Evolutionary conservation across 1,284 basidiomycete genomes (phyloP).

Genomic region (Boletus sp.): DNA sequence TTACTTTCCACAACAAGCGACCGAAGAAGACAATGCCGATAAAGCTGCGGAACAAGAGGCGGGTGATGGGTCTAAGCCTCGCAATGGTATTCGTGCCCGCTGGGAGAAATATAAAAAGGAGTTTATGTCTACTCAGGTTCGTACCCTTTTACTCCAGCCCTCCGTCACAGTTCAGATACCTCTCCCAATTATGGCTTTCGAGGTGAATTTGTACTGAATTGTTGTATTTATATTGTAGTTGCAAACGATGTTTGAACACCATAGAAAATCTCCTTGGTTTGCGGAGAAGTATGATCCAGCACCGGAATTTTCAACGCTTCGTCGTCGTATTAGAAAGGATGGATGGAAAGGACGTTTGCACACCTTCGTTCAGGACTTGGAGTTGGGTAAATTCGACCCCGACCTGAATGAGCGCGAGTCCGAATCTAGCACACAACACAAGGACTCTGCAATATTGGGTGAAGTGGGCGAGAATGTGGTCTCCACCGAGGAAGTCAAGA

Average conservation of each 20-base stretch:
- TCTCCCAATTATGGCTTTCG: slow-evolving; percentile 12
- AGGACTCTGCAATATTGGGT: slow-evolving; percentile 43
- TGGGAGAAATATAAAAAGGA: slow-evolving; percentile 94
- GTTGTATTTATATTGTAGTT: slow-evolving; percentile 56
- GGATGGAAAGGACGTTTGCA: slow-evolving; percentile 75
- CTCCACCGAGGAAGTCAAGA: slow-evolving; percentile 47
- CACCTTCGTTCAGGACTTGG: slow-evolving; percentile 73
- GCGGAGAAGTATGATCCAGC: slow-evolving; percentile 86
- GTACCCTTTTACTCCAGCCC: slow-evolving; percentile 31
- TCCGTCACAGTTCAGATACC: slow-evolving; percentile 15
- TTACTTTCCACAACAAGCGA: slow-evolving; percentile 70
- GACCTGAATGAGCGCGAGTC: slow-evolving; percentile 57
- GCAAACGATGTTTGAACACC: slow-evolving; percentile 88
- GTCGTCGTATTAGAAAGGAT: slow-evolving; percentile 72
- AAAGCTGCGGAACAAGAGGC: slow-evolving; percentile 78
- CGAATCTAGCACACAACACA: slow-evolving; percentile 44
- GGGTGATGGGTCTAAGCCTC: slow-evolving; percentile 71
- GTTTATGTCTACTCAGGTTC: slow-evolving; percentile 79
- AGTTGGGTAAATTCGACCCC: slow-evolving; percentile 79
- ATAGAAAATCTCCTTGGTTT: slow-evolving; percentile 91
- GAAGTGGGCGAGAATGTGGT: slow-evolving; percentile 31
- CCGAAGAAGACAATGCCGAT: slow-evolving; percentile 75
- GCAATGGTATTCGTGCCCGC: slow-evolving; percentile 71
- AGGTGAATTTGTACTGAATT: slow-evolving; percentile 32
- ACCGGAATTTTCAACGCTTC: slow-evolving; percentile 62